These are phyloP conservation scores for Colletotrichum noveboracense DNA, from an alignment of 2,329 filamentous ascomycete genomes.

Conservation along the genomic window DNA sequence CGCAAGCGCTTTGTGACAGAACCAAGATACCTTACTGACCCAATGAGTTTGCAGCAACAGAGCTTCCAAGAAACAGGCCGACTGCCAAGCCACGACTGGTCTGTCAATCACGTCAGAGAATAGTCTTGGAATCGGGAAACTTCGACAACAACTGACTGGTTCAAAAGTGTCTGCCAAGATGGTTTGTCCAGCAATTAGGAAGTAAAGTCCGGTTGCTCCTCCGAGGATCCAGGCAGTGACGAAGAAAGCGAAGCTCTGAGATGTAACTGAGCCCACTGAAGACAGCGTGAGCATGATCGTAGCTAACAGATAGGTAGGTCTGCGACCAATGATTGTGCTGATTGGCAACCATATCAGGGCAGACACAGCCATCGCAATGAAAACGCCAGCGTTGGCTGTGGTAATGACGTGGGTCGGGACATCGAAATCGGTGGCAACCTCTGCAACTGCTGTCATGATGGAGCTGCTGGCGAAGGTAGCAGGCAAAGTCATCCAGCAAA, in stretches of 20 bases:
- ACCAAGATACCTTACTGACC: not conserved
- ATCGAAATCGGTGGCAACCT: slow-evolving; percentile 69
- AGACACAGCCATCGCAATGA: slow-evolving; percentile 74
- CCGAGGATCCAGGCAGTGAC: not conserved
- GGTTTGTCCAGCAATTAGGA: not conserved
- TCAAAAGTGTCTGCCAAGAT: not conserved
- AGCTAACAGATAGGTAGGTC: not conserved
- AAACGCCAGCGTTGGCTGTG: slow-evolving; percentile 74
- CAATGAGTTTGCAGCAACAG: not conserved
- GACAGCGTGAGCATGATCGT: not conserved
- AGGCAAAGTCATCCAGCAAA: slow-evolving; percentile 41
- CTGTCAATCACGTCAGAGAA: not conserved
- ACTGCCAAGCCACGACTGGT: not conserved
- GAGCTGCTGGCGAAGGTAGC: slow-evolving; percentile 81
- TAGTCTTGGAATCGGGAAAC: rapidly evolving
- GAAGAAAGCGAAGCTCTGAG: not conserved
- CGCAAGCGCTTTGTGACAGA: too few species aligned
- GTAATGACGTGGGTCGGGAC: slow-evolving; percentile 75
- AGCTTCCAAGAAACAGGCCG: not conserved
- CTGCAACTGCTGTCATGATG: slow-evolving; percentile 74
- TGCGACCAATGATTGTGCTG: slow-evolving; percentile 43
- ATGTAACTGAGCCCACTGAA: not conserved
- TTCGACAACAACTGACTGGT: not conserved
- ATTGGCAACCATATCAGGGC: slow-evolving; percentile 76
- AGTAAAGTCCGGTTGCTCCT: not conserved